Base-by-base conservation (phyloP, 2,329 filamentous ascomycete genomes). In the Sarocladium strictum region DNA sequence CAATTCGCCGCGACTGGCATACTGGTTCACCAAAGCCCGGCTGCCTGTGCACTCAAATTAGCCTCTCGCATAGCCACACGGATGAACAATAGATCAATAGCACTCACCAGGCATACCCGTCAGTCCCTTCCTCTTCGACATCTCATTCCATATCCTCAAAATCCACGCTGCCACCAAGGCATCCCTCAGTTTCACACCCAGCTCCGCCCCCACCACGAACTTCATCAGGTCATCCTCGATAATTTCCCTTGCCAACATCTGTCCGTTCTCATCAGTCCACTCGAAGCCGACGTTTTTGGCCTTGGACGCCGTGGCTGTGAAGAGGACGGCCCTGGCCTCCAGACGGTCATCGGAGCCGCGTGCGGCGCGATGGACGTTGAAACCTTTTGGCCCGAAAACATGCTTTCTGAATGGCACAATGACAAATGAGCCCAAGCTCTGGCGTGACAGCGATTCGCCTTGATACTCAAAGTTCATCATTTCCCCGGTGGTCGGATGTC, bases 121-220 rank as follows among this genome's bases (percentile, higher is more conserved):
- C 23, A 29, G 15, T 15, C 53, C 45, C 41, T 86, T 59, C 7
- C 56, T 60, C 19, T 58, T 60, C 3, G 67, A 62, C 29, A 66
- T 35, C n/a, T 65, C 63, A 49, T 62, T 63, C 69, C 69, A 72
- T 23, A 68, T 53, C 49, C 67, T 63, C 49, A 68, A 45, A 52
- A 70, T 62, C 70, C 69, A 71, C 9, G 68, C 65, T 3, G 63
- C 60, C 9, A 68, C 68, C 19, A 72, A 63, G 3, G 66, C 69
- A 53, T 72, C 69, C 3, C 69, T 60, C 56, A 58, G 52, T 9
- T 58, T 58, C 4, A 54, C 53, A 17, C 58, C 58, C 64, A 71
- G 63, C 58, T 66, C 62, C 12, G 62, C 64, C 3, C 63, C 63
- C 11, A 72, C 58, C 6, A 67, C 62, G 32, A 71, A 54, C 15